Base-by-base conservation (phyloP, 2,329 filamentous ascomycete genomes). In the Talaromyces islandicus region DNA sequence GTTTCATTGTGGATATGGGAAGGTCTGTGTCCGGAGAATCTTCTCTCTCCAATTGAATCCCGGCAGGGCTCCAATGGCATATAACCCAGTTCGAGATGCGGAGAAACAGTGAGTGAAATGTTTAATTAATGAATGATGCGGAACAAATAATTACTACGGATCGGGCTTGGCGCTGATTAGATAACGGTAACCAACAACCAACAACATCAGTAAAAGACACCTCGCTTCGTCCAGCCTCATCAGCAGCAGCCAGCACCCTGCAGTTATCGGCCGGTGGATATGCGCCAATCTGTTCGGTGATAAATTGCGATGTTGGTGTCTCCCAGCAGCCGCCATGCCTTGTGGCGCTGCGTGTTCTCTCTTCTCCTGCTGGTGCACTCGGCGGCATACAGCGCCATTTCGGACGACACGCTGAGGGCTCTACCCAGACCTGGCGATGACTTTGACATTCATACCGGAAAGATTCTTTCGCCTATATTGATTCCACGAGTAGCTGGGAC, bases 401-500 rank as follows among this genome's bases (percentile, higher is more conserved):
- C 91, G 38, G 89, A 96, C 76, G 83, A 85, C 60, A 88, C 89
- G 35, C 81, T 97, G 50, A 83, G 81, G 64, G 80, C 79, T 57
- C 83, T 99, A 17, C 90, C 91, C 12, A 83, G 83, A n/a, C 87
- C 87, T 1, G 87, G 85, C 62, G 76, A 81, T 60, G 89, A 91
- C 74, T 93, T 97, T 72, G 85, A 96, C 75, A 90, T 94, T 66
- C 76, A 88, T 62, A 83, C 80, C 35, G 91, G 92, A 66, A 79
- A 84, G 4, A 82, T 99, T 19, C 84, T 99, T 32, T 84, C 93
- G 3, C 94, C 93, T 1, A 92, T 99, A 68, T 81, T 99, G 58
- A 86, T 89, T 56, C 88, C 94, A 1, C 89, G 94, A 62, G 92
- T 99, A 0, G 90, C 94, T 7, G 94, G 92, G 17, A 96, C 92